Conservation (phyloP, 768 basidiomycete species). For the Kwoniella shandongensis region DNA sequence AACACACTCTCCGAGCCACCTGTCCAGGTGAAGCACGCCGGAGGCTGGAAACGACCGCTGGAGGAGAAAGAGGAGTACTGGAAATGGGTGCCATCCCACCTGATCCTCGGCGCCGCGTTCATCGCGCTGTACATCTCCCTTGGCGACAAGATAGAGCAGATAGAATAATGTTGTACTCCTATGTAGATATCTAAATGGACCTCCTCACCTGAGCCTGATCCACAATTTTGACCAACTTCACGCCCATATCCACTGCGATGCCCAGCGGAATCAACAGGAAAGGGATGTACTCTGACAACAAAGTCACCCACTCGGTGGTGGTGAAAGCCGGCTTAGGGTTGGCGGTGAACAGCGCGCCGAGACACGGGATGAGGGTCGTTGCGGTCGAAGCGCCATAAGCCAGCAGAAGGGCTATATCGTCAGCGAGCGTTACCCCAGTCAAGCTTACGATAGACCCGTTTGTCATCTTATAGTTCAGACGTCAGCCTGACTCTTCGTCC, state of each 20-base stretch:
- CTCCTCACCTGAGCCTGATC: slow-evolving; percentile 24
- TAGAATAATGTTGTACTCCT: no score
- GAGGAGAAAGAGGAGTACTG: neutral
- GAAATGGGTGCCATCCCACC: no score
- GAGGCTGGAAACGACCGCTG: neutral
- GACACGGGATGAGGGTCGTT: slow-evolving; percentile 74
- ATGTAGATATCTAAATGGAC: no score
- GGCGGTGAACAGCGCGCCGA: slow-evolving; percentile 63
- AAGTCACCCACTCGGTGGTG: slow-evolving; percentile 59
- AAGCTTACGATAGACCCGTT: slow-evolving; percentile 49
- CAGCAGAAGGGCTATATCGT: slow-evolving; percentile 64
- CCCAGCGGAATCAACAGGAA: slow-evolving; percentile 70
- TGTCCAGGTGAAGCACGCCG: neutral
- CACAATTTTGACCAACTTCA: slow-evolving; percentile 33
- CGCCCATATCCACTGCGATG: slow-evolving; percentile 72
- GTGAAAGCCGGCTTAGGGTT: slow-evolving; percentile 58
- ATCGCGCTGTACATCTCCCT: no score
- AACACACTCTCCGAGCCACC: no score
- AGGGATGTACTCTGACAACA: slow-evolving; percentile 71
- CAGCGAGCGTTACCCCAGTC: no score
- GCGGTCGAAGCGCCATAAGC: slow-evolving; percentile 74
- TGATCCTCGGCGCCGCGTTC: no score
- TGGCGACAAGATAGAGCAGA: no score
- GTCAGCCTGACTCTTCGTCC: no score
- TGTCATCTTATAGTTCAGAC: slow-evolving; percentile 39